Conservation (phyloP, 176 grass and related monocot genomes). For the Panicum miliaceum region DNA sequence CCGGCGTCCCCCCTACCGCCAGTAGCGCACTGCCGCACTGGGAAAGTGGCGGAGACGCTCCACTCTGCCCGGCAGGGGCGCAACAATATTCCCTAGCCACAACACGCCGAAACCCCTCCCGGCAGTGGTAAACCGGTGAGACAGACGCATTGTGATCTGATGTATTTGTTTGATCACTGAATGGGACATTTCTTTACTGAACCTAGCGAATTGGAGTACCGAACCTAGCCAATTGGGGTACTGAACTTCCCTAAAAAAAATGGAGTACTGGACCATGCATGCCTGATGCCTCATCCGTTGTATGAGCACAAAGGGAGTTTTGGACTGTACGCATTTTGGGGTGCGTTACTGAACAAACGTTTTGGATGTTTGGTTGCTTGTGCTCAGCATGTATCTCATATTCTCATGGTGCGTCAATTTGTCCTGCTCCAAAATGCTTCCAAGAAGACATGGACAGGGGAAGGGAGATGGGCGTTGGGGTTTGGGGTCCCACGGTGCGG, state of each 20-base stretch:
- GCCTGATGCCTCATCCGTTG: not conserved
- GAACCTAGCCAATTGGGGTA: not conserved
- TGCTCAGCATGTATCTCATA: not conserved
- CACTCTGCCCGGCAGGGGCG: not conserved
- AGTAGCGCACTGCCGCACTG: not conserved
- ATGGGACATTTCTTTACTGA: not conserved
- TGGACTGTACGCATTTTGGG: not conserved
- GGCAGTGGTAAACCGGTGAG: not conserved
- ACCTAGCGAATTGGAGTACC: not conserved
- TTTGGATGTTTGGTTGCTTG: slow-evolving; percentile 3
- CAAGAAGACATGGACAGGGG: not conserved
- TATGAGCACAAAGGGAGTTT: not conserved
- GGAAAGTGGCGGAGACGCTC: not conserved
- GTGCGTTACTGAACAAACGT: not conserved
- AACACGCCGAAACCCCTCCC: slow-evolving; percentile 2
- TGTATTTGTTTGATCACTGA: not conserved
- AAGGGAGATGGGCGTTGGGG: not conserved
- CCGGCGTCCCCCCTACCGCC: not conserved
- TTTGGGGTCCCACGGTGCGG: no score
- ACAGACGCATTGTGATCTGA: not conserved
- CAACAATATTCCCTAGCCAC: not conserved
- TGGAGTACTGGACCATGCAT: not conserved
- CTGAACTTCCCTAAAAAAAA: no score
- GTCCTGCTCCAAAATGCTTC: slow-evolving; percentile 14
- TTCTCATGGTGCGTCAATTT: not conserved